These are phyloP conservation scores for Metschnikowia picachoensis DNA, from an alignment of 805 yeast genomes.

Conservation along the genomic window DNA sequence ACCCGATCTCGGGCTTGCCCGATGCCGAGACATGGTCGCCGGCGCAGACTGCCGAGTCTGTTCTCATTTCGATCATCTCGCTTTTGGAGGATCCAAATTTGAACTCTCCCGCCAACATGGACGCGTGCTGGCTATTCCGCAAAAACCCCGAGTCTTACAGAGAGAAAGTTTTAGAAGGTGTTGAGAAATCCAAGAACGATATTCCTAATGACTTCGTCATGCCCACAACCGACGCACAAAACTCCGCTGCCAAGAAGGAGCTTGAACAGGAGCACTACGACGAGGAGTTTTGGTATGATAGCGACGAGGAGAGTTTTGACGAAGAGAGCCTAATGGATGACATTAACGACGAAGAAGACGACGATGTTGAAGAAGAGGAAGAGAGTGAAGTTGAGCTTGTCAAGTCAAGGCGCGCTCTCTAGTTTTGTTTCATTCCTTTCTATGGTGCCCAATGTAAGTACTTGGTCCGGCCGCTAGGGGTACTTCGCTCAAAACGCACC, in stretches of 20 bases:
- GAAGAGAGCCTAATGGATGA: conserved; percentile 48
- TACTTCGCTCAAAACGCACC: too few species aligned
- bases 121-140: conserved; percentile 89
- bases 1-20: conserved; percentile 84
- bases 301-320: conserved; percentile 44
- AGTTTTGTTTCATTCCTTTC: not conserved
- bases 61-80: conserved; percentile 84
- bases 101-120: conserved; percentile 92
- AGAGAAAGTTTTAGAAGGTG: conserved; percentile 73
- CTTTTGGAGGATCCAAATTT: conserved; percentile 91
- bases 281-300: conserved; percentile 81
- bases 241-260: conserved; percentile 35
- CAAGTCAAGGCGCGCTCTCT: conserved; percentile 1
- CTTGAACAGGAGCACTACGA: conserved; percentile 58
- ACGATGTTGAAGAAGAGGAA: conserved; percentile 51
- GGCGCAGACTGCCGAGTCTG: conserved; percentile 88
- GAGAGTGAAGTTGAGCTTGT: conserved; percentile 20
- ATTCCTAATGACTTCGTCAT: conserved; percentile 83
- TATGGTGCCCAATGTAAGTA: too few species aligned
- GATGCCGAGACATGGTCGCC: conserved; percentile 94
- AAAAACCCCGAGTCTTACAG: conserved; percentile 74
- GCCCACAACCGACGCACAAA: conserved; percentile 58
- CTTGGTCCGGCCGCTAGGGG: too few species aligned
- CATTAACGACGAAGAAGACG: conserved; percentile 49
- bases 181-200: conserved; percentile 75